Conservation (phyloP, 139 green algal genomes). For the Volvox reticuliferus region DNA sequence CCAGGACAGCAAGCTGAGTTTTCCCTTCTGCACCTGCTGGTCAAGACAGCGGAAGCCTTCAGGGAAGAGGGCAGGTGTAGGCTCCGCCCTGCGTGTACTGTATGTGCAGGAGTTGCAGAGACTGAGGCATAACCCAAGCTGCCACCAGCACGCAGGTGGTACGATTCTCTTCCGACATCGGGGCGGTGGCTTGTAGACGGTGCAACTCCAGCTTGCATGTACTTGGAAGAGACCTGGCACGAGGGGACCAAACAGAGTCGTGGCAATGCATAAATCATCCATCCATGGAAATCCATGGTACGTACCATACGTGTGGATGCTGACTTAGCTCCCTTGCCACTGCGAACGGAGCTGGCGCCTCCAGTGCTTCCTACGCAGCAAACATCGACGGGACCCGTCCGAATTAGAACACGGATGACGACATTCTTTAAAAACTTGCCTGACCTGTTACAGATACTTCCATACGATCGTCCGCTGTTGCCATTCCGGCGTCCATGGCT, state of each 20-base stretch:
- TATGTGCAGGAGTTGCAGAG: not conserved
- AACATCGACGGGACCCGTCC: not conserved
- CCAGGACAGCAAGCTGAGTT: too few relatives aligned
- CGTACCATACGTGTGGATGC: not conserved
- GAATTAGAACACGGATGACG: not conserved
- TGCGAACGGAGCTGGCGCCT: not conserved
- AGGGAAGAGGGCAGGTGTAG: not conserved
- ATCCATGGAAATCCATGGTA: not conserved
- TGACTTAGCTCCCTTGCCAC: not conserved
- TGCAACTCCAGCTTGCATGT: not conserved
- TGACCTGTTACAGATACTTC: constrained; percentile 27
- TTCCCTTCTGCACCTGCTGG: not conserved
- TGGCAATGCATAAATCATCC: too few relatives aligned
- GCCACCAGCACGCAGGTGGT: not conserved
- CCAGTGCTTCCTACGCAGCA: constrained; percentile 6
- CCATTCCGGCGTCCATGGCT: not conserved
- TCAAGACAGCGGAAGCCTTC: not conserved
- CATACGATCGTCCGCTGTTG: not conserved
- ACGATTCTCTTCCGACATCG: not conserved
- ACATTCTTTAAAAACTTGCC: not conserved
- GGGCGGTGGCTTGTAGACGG: not conserved
- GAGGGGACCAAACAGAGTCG: not conserved
- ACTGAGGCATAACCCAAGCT: not conserved
- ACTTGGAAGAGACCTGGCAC: constrained; percentile 10
- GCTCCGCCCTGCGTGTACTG: not conserved